Evolutionary conservation across 169 alveolate species (phyloP).

Genomic region (Babesia sp.): DNA sequence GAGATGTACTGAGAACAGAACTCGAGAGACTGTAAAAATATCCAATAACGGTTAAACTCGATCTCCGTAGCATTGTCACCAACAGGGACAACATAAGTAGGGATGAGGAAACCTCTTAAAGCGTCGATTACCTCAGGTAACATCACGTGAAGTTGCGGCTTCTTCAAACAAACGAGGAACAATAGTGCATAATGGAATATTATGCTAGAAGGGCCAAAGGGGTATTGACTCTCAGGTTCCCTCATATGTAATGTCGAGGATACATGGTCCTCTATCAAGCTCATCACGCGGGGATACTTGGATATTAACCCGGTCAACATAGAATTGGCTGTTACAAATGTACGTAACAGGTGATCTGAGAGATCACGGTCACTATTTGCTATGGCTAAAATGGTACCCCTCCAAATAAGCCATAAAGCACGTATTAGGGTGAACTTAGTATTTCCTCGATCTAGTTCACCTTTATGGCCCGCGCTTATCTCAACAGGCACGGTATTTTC

Average conservation of each 20-base stretch:
- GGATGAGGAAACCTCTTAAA: conserved; percentile 16
- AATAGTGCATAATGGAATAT: conserved; percentile 19
- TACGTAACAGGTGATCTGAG: conserved; percentile 18
- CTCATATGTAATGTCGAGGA: neutral
- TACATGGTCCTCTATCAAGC: conserved; percentile 22
- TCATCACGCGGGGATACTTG: conserved; percentile 14
- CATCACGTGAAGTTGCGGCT: conserved; percentile 19
- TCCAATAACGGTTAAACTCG: conserved; percentile 33
- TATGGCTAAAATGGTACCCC: conserved; percentile 11
- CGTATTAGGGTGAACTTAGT: conserved; percentile 32
- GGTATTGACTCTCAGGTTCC: neutral
- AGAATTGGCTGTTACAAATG: conserved; percentile 23
- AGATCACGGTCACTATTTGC: conserved; percentile 1
- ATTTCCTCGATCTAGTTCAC: neutral
- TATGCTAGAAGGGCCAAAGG: conserved; percentile 30
- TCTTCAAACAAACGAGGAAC: conserved; percentile 14
- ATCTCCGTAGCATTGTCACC: conserved; percentile 40
- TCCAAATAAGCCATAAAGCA: conserved; percentile 34
- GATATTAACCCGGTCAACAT: neutral
- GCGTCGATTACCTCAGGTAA: conserved; percentile 37
- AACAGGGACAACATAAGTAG: conserved; percentile 27
- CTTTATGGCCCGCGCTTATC: neutral
- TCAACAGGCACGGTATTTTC: conserved; percentile 1
- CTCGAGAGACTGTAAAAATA: conserved; percentile 30
- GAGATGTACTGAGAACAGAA: conserved; percentile 14